Conservation (phyloP, 2,329 filamentous ascomycete species). For the Helminthosporium solani region DNA sequence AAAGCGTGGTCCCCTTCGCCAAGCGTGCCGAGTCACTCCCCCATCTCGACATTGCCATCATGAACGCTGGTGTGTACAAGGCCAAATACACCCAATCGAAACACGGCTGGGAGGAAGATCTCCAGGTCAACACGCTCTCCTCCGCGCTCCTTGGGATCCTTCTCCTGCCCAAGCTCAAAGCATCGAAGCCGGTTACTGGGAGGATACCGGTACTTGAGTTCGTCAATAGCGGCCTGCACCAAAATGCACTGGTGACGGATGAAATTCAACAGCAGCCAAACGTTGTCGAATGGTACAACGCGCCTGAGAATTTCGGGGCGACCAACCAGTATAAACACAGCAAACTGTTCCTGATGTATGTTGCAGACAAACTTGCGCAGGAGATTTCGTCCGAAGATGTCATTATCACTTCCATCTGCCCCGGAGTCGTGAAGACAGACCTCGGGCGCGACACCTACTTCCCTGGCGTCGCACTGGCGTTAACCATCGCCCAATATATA, state of each 20-base stretch:
- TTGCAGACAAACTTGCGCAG: constrained; percentile 28
- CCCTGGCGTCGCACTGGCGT: constrained; percentile 15
- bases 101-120: constrained; percentile 45
- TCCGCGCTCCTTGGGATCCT: constrained; percentile 57
- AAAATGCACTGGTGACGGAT: constrained; percentile 24
- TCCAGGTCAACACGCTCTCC: constrained; percentile 61
- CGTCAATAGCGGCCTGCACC: constrained; percentile 35
- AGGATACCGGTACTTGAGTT: constrained; percentile 35
- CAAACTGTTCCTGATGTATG: constrained; percentile 42
- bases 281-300: constrained; percentile 36
- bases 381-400: constrained; percentile 30
- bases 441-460: constrained; percentile 35
- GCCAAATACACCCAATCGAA: constrained; percentile 21
- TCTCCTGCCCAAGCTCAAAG: constrained; percentile 45
- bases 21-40: constrained; percentile 29
- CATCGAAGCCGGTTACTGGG: constrained; percentile 21
- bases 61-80: constrained; percentile 44
- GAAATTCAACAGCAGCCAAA: constrained; percentile 22
- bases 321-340: constrained; percentile 31
- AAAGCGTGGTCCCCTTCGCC: constrained; percentile 36
- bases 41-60: constrained; percentile 40
- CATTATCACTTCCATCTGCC: constrained; percentile 41
- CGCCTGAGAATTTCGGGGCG: constrained; percentile 25
- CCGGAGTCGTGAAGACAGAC: constrained; percentile 32
- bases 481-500: constrained; percentile 22